Percentiles rank a stretch among this genome's conserved stretches.
These are phyloP conservation scores for Salinomyces thailandicus DNA, from an alignment of 2,329 filamentous ascomycete species.

Conservation along the genomic window DNA sequence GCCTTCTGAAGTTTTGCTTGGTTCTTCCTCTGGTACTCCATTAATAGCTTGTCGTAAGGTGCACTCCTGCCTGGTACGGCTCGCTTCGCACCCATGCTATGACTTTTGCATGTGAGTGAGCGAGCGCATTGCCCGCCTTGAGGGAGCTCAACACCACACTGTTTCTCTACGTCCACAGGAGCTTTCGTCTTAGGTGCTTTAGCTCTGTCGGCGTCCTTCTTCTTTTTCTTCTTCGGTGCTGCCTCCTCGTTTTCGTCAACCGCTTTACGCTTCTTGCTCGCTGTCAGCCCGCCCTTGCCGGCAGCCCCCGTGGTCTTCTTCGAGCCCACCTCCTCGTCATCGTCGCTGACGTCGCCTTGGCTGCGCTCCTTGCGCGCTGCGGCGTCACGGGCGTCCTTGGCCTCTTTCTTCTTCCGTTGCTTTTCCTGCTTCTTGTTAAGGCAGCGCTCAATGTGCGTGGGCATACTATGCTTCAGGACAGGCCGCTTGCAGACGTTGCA, in stretches of 20 bases:
- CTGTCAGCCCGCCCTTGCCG: constrained; percentile 21
- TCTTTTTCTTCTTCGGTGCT: constrained; percentile 56
- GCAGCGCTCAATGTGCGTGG: constrained; percentile 73
- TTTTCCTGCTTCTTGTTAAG: constrained; percentile 68
- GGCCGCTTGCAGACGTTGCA: constrained; percentile 95
- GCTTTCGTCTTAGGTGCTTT: constrained; percentile 77
- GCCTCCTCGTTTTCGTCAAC: constrained; percentile 11
- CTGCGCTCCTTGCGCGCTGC: constrained; percentile 35
- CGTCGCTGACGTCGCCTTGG: constrained; percentile 30
- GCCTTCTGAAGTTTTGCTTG: constrained; percentile 97
- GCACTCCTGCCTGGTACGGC: constrained; percentile 74
- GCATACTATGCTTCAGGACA: constrained; percentile 62
- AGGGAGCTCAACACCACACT: constrained; percentile 75
- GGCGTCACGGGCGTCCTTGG: constrained; percentile 46
- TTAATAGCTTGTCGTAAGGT: constrained; percentile 79
- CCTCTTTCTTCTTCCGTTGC: constrained; percentile 51
- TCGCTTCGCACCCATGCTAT: constrained; percentile 86
- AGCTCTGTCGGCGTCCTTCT: constrained; percentile 41
- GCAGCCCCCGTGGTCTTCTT: constrained; percentile 21
- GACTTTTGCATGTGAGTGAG: constrained; percentile 81
- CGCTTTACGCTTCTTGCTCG: constrained; percentile 13
- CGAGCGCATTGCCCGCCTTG: constrained; percentile 80
- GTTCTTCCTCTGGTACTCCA: constrained; percentile 73
- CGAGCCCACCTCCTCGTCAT: constrained; percentile 21
- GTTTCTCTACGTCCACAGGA: constrained; percentile 83